Base-by-base conservation (phyloP, 2,329 filamentous ascomycete species). In the Phialocephala subalpina region DNA sequence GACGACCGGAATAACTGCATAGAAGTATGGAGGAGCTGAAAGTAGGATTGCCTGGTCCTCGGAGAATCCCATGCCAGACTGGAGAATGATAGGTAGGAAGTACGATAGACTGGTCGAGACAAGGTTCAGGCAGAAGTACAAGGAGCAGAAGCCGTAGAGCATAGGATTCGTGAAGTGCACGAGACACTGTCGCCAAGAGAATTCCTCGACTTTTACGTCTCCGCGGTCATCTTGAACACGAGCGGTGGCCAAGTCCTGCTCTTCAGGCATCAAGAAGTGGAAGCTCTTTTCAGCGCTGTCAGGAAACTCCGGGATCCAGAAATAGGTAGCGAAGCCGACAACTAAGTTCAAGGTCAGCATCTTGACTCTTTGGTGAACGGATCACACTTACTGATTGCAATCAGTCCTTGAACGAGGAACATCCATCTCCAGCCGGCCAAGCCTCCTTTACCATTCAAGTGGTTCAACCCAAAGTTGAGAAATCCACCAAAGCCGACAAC, bases 21-120 rank as follows among this genome's bases (percentile, higher is more conserved):
- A 81, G 53, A 78, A 78, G 70, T 83, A 86, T 5, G 84, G 83
- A 2, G 84, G 84, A 0, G 87, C 85, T 12, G 83, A 80, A 4
- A 89, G 81, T 62, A 86, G 84, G 67, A 88, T 86, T 0, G 85
- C 77, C 61, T 79, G 80, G 18, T 79, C 83, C 12, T 83, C 77
- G 22, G 78, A 80, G 76, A 87, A 89, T 9, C 84, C 83, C 82
- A 89, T 84, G 12, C 83, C 84, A 27, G 80, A 78, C 45, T 76
- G 71, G 8, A 97, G 86, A 72, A 97, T 92, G 74, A 94, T 88
- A 11, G 93, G 92, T 6, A 95, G 79, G 74, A 95, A 95, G 78
- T 92, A 96, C 1, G 91, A 90, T 5, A 97, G 83, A 0, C 91
- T 88, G 75, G 96, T 96, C 1, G 86, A 86, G 57, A 93, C 86